Evolutionary conservation across 108 stramenopile genomes (phyloP), one percentile per base, ranked within the genome.

Genomic region (Schizochytrium sp.): DNA sequence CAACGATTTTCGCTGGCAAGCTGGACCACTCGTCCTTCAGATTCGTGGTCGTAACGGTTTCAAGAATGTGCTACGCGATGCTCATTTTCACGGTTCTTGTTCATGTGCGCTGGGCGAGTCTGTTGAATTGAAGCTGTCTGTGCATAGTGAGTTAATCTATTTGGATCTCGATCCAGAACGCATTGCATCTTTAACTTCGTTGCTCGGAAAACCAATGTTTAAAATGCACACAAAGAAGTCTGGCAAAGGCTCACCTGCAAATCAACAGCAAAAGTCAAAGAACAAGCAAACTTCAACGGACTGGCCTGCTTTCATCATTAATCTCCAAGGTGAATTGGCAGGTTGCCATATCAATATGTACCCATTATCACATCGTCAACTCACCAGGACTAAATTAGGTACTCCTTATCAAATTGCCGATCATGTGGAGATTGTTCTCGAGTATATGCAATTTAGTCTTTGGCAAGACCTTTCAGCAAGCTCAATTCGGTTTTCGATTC

Each of bases 1-100:
- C 15, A 69, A 69, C 64, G 64, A 69, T 44, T 69, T 69, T 69
- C 64, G 64, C 28, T 69, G 64, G 64, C 40, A 69, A 5, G 64
- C 64, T 7, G 64, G 64, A 15, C 64, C 64, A 7, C 44, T 69
- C 19, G 64, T 44, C 10, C 28, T 69, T 8, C 44, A 44, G 2
- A 38, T 69, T 7, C 64, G 64, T 8, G 15, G 64, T 7, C 64
- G 28, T 7, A 38, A 38, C 64, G 64, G 64, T 0, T 44, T 69
- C 28, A 12, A 38, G 64, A 10, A 38, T 15, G 64, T 69, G 8
- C 64, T 69, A 38, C 64, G 64, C 19, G 64, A 69, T 15, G 64
- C 64, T 69, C 64, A 69, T 15, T 69, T 69, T 38, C 64, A 69
- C 64, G 64, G 64, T 0, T 7, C 64, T 8, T 69, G 64, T 69